Base-by-base conservation (phyloP, 192 early-diverging fungal species). In the Chytriomyces confervae region DNA sequence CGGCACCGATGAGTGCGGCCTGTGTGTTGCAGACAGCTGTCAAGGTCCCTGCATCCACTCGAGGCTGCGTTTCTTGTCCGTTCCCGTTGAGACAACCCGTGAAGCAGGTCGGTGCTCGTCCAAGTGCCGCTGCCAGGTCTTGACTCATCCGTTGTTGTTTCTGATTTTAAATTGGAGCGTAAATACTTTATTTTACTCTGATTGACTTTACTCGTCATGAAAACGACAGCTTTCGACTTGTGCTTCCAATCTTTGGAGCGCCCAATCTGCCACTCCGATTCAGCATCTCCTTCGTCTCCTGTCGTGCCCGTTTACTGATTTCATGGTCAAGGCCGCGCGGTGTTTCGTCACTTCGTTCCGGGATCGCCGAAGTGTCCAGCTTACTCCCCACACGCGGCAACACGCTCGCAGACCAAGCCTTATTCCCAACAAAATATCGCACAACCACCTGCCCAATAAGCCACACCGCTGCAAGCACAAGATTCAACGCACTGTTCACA, bases 401-500 rank as follows among this genome's bases (percentile, higher is more conserved):
- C 20, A 13, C 43, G 36, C 51, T 74, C 9, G 20, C 20, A 10
- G 24, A 11, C 72, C 72, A 74, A 61, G 45, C 29, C 10, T 16
- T 47, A 44, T 74, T 45, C 43, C 72, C 72, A 44, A 74, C 72
- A 9, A 29, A 10, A n/a, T 24, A 13, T 47, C 72, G n/a, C 7
- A 74, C 72, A 62, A 74, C 45, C 11, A 61, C 72, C 45, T 74
- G 72, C 7, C 18, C 53, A 16, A 74, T 1, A 6, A 74, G 53
- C 72, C 72, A 74, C 27, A 61, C 1, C 44, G 16, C 61, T 20
- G 24, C 72, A n/a, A 61, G 50, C 20, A 74, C 18, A 10, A 61
- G 48, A 62, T 74, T 74, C 13, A 63, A 63, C 10, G 36, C 18
- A 18, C 60, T 74, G 44, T 77, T 77, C 16, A 77, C 76, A 20